Evolutionary conservation across 1,284 basidiomycete genomes (phyloP).

Genomic region (Ustilago sp.): DNA sequence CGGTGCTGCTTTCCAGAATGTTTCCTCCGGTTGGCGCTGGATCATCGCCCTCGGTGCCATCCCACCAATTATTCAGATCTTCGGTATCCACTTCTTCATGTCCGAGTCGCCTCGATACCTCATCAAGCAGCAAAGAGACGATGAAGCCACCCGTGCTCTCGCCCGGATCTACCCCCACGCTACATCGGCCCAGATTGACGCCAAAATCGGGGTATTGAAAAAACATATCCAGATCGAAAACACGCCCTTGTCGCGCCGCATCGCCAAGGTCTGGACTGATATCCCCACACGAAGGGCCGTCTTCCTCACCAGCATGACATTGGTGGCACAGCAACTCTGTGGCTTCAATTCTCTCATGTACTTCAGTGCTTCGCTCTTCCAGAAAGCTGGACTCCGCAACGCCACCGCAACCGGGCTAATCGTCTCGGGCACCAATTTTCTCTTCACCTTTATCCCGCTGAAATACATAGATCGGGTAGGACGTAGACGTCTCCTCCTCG

Average conservation of each 20-base stretch:
- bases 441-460: conserved; percentile 83
- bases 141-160: conserved; percentile 63
- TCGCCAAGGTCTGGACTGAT: conserved; percentile 48
- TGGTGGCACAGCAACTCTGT: conserved; percentile 65
- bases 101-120: conserved; percentile 70
- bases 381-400: conserved; percentile 68
- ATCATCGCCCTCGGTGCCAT: conserved; percentile 70
- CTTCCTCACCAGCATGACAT: conserved; percentile 43
- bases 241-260: conserved; percentile 18
- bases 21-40: conserved; percentile 69
- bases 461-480: conserved; percentile 81
- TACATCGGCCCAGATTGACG: conserved; percentile 66
- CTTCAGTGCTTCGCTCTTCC: conserved; percentile 69
- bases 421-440: conserved; percentile 72
- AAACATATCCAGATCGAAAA: conserved; percentile 62
- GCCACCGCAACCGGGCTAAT: conserved; percentile 66
- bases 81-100: conserved; percentile 67
- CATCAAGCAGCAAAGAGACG: conserved; percentile 60
- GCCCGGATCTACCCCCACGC: conserved; percentile 60
- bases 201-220: conserved; percentile 69
- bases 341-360: conserved; percentile 71
- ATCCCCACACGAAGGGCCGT: conserved; percentile 37
- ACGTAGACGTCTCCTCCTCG: conserved; percentile 80
- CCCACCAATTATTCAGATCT: conserved; percentile 66
- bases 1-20: conserved; percentile 56